Base-by-base conservation (phyloP, 1,139 yeast species). In the Kodamaea sp. region DNA sequence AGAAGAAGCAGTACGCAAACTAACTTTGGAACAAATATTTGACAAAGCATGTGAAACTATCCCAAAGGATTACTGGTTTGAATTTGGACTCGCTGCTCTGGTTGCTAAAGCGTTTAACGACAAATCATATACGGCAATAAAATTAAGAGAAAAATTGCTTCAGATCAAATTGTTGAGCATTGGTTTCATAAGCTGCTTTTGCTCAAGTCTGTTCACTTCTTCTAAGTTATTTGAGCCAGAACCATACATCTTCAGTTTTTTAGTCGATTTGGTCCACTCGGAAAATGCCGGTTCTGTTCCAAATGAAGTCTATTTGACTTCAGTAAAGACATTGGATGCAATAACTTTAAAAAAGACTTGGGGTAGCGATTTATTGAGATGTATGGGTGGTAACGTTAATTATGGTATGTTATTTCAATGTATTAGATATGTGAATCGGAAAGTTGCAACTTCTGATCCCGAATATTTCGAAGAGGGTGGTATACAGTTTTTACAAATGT, bases 331-430 rank as follows among this genome's bases (percentile, higher is more conserved):
- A 0, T 69, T 90, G 43, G 87, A 86, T 46, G 78, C 83, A 44
- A 78, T 88, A 10, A 78, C 95, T 2, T 67, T 76, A 33, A 83
- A 81, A 52, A 78, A 80, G 37, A 74, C 75, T 3, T 84, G 90
- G 77, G 82, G 92, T 20, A 73, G 83, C 34, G 97, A 90, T 48
- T 72, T 90, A 27, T 72, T 89, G 40, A 72, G 88, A 43, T 80
- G 88, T n/a, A 63, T 89, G 50, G 88, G 94, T n/a, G 97, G 94
- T 5, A 88, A 88, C 54, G 89, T 90, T 28, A 81, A 81, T 42
- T 96, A 90, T 59, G 97, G 97, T 0, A 63, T 81, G 6, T 56
- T 90, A 32, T 86, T 84, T 64, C 90, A 86, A 52, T 74, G 83
- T 34, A 61, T 90, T 30, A 74, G 94, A 46, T 70, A 70, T 36